These are phyloP conservation scores for Fusarium anthophilum DNA, from an alignment of 2,329 filamentous ascomycete species.

Conservation along the genomic window DNA sequence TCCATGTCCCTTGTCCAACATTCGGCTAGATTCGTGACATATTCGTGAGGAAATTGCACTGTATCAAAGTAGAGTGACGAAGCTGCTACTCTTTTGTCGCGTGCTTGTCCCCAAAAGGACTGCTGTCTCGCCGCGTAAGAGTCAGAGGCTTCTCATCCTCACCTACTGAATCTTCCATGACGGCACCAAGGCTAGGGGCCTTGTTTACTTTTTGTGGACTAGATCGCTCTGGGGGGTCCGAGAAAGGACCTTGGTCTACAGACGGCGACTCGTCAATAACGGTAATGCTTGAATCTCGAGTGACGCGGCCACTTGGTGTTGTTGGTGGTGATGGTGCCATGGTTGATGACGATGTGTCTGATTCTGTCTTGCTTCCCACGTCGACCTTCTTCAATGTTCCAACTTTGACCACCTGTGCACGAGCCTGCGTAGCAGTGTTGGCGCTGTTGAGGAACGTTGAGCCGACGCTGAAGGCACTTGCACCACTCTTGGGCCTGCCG, in stretches of 20 bases:
- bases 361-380: constrained; percentile 50
- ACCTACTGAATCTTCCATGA: constrained; percentile 61
- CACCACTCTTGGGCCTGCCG: constrained; percentile 61
- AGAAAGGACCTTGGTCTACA: constrained; percentile 67
- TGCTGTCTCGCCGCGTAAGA: constrained; percentile 48
- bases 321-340: constrained; percentile 31
- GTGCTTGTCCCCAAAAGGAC: constrained; percentile 68
- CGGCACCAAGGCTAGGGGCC: constrained; percentile 61
- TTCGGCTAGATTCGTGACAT: constrained; percentile 35
- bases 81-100: constrained; percentile 59
- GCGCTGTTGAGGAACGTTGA: constrained; percentile 75
- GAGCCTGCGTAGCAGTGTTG: constrained; percentile 66
- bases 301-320: constrained; percentile 34
- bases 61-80: constrained; percentile 11
- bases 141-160: constrained; percentile 47
- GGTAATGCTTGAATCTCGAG: constrained; percentile 57
- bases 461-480: constrained; percentile 72
- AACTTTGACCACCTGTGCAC: constrained; percentile 69
- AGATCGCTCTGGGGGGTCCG: constrained; percentile 58
- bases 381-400: constrained; percentile 60
- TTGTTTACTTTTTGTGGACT: constrained; percentile 46
- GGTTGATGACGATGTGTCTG: constrained; percentile 42
- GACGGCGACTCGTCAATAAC: constrained; percentile 61
- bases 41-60: constrained; percentile 22
- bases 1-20: constrained; percentile 14